Conservation (phyloP, 2,329 filamentous ascomycete species). For the Claviceps spartinae region DNA sequence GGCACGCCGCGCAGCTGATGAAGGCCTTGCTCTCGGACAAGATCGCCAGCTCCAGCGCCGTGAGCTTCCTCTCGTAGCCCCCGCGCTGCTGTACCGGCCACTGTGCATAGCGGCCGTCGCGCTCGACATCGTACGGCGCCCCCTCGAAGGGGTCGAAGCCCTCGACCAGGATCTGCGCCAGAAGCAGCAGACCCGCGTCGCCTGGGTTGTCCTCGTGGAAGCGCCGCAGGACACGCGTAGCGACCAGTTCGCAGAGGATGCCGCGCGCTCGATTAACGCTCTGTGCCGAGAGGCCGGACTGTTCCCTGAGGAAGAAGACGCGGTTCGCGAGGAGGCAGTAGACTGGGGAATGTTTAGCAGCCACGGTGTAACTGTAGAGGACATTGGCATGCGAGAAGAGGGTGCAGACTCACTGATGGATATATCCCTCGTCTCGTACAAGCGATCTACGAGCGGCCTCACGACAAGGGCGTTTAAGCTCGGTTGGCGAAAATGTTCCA, state of each 20-base stretch:
- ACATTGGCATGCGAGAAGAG: not conserved
- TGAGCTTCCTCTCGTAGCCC: conserved; percentile 41
- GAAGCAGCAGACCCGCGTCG: conserved; percentile 45
- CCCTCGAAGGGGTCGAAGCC: conserved; percentile 62
- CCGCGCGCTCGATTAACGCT: conserved; percentile 57
- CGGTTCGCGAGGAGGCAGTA: conserved; percentile 61
- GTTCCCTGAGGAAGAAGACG: conserved; percentile 55
- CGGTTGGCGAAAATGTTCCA: conserved; percentile 52
- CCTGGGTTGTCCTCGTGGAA: conserved; percentile 56
- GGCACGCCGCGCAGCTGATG: conserved; percentile 50
- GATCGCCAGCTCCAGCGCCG: conserved; percentile 58
- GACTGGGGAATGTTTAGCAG: conserved; percentile 24
- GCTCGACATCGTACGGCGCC: conserved; percentile 44
- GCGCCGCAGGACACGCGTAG: conserved; percentile 50
- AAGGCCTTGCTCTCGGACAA: conserved; percentile 58
- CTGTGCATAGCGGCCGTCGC: conserved; percentile 28
- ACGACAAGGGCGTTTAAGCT: conserved; percentile 54
- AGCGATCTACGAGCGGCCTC: conserved; percentile 52
- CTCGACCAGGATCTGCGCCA: conserved; percentile 56
- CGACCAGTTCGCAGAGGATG: conserved; percentile 54
- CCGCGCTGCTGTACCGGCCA: conserved; percentile 26
- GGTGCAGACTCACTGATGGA: conserved; percentile 35
- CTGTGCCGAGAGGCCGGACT: conserved; percentile 51
- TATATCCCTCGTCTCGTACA: conserved; percentile 51
- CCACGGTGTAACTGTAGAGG: too few species aligned